A percentile compares a stretch with the other conserved stretches of the same genome.
Conservation (phyloP, 2,329 filamentous ascomycete species). For the Pseudogymnoascus sp. region DNA sequence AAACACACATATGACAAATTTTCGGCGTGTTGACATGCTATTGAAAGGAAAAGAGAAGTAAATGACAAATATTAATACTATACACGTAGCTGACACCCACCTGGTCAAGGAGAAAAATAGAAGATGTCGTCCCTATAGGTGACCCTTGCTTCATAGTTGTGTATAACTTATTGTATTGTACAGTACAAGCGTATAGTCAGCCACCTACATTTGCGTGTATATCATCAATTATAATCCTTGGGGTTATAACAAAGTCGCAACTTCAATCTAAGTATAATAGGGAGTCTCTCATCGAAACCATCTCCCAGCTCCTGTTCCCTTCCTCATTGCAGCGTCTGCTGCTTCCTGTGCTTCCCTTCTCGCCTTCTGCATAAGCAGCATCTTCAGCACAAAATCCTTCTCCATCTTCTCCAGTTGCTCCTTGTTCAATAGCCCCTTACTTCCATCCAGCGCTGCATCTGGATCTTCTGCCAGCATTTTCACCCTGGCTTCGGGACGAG, state of each 20-base stretch:
- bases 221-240: not conserved
- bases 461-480: conserved; percentile 28
- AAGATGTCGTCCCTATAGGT: not conserved
- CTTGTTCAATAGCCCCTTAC: conserved; percentile 31
- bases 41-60: not conserved
- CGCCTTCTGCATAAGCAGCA: conserved; percentile 13
- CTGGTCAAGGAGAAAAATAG: not conserved
- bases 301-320: not conserved
- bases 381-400: conserved; percentile 11
- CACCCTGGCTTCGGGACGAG: conserved; percentile 25
- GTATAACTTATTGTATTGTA: not conserved
- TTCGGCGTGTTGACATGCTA: not conserved
- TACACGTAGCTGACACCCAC: not conserved
- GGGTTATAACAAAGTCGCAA: not conserved
- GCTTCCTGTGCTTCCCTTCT: conserved; percentile 14
- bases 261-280: not conserved
- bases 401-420: conserved; percentile 29
- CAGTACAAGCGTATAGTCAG: not conserved
- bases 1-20: not conserved
- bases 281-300: not conserved
- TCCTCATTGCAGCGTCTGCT: not conserved
- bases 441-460: conserved; percentile 36
- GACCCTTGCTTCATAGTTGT: not conserved
- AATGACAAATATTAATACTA: not conserved
- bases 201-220: not conserved